A percentile compares a stretch with the other conserved stretches of the same genome.
Conservation (phyloP, 2,329 filamentous ascomycete genomes). For the Microcyclospora pomicola region DNA sequence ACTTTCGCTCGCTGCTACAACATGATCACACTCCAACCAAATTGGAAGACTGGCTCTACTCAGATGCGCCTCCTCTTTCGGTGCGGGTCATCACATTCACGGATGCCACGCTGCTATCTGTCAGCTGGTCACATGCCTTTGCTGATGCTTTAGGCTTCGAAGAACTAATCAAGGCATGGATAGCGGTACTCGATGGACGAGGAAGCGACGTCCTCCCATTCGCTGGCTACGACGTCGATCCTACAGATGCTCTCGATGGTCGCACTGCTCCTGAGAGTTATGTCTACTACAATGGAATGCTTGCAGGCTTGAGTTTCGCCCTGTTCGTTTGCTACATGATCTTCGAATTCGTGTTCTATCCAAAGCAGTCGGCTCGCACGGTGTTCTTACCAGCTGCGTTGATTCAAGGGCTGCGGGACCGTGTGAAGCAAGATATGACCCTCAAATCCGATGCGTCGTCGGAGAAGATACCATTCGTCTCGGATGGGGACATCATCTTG, state of each 20-base stretch:
- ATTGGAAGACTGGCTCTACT: constrained; percentile 5
- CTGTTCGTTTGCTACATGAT: constrained; percentile 6
- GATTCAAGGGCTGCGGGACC: constrained; percentile 7
- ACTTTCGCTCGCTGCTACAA: neutral
- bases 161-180: constrained; percentile 13
- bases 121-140: constrained; percentile 15
- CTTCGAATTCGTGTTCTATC: constrained; percentile 2
- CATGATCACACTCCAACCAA: neutral
- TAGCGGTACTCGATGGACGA: constrained; percentile 12
- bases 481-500: constrained; percentile 17
- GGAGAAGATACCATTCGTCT: constrained; percentile 7
- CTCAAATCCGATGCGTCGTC: neutral
- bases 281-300: constrained; percentile 4
- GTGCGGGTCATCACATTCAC: constrained; percentile 12
- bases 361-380: constrained; percentile 1
- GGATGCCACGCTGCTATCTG: constrained; percentile 15
- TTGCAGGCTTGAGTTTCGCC: constrained; percentile 3
- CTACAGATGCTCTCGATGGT: constrained; percentile 9
- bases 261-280: constrained; percentile 7
- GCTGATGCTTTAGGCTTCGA: constrained; percentile 13
- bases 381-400: constrained; percentile 7
- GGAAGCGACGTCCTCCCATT: constrained; percentile 9
- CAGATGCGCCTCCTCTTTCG: constrained; percentile 12
- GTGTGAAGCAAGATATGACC: constrained; percentile 8
- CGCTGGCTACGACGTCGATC: constrained; percentile 13